Percentiles rank a stretch among this genome's conserved stretches.
These are phyloP conservation scores for Cryphonectria parasitica DNA, from an alignment of 2,329 filamentous ascomycete species.

Conservation along the genomic window DNA sequence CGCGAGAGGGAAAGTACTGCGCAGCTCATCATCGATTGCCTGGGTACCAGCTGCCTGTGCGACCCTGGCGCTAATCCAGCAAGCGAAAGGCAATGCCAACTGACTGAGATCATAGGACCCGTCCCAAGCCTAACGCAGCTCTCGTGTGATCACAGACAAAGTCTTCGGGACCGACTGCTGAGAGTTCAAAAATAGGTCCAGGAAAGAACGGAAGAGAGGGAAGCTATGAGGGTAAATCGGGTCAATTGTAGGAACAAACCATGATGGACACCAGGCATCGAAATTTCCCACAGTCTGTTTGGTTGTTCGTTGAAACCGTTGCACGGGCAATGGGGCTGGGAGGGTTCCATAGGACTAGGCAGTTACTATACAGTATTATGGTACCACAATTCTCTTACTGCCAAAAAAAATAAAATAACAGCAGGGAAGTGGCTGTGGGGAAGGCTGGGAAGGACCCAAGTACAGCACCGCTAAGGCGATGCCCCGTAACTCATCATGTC, in stretches of 20 bases:
- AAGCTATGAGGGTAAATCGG: background rate
- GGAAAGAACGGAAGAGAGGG: background rate
- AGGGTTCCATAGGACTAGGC: background rate
- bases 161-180: slow-evolving; percentile 5
- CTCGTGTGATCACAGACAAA: slow-evolving; percentile 4
- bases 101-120: background rate
- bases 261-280: slow-evolving; percentile 20
- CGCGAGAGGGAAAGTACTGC: background rate
- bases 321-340: slow-evolving; percentile 15
- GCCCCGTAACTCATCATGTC: background rate
- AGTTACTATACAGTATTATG: background rate
- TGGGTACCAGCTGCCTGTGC: background rate
- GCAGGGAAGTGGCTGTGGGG: slow-evolving; percentile 4
- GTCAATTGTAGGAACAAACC: background rate
- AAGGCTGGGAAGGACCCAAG: background rate
- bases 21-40: slow-evolving; percentile 1
- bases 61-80: slow-evolving; percentile 1
- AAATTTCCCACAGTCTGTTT: slow-evolving; percentile 25
- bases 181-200: slow-evolving; percentile 18
- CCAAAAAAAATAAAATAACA: background rate
- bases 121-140: background rate
- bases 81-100: background rate
- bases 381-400: background rate
- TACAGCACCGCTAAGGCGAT: background rate
- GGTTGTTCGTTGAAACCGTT: slow-evolving; percentile 21